Evolutionary conservation across 495 filamentous ascomycete genomes (phyloP).

Genomic region (Xanthoparmelia taractica): DNA sequence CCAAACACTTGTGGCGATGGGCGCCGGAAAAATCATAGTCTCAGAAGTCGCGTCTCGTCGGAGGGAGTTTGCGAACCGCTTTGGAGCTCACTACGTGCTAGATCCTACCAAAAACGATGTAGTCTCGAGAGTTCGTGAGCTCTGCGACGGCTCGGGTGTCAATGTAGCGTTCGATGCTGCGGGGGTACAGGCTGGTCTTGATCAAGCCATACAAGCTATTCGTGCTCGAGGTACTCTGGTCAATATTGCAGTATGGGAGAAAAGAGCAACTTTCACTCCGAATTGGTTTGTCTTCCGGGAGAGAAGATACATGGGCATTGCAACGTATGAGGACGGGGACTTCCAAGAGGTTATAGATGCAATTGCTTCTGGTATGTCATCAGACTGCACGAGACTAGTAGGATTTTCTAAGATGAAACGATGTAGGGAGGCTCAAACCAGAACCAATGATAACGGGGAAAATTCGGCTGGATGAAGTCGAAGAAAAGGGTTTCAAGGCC

Average conservation of each 20-base stretch:
- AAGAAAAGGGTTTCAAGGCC: slow-evolving; percentile 49
- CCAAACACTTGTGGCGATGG: slow-evolving; percentile 45
- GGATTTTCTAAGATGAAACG: not conserved
- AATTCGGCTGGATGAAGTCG: slow-evolving; percentile 46
- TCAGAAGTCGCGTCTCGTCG: slow-evolving; percentile 47
- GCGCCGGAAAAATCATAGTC: slow-evolving; percentile 46
- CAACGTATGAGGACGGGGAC: slow-evolving; percentile 47
- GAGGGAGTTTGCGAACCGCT: slow-evolving; percentile 41
- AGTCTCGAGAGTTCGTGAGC: slow-evolving; percentile 35
- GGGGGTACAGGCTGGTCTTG: slow-evolving; percentile 46
- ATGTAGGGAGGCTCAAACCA: slow-evolving; percentile 45
- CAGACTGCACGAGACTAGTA: not conserved
- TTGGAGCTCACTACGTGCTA: slow-evolving; percentile 48
- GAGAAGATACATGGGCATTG: slow-evolving; percentile 41
- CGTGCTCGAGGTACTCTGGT: slow-evolving; percentile 49
- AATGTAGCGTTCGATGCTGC: slow-evolving; percentile 54
- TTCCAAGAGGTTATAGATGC: slow-evolving; percentile 50
- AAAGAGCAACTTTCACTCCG: slow-evolving; percentile 37
- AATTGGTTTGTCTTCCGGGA: slow-evolving; percentile 44
- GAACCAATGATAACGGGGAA: slow-evolving; percentile 52
- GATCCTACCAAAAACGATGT: slow-evolving; percentile 50
- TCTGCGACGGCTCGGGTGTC: slow-evolving; percentile 44
- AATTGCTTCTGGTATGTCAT: slow-evolving; percentile 38
- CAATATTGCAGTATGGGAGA: slow-evolving; percentile 58
- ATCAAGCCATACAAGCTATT: slow-evolving; percentile 42